Percentiles rank a stretch among this genome's conserved stretches.
These are phyloP conservation scores for Penicillium argentinense DNA, from an alignment of 495 filamentous ascomycete genomes.

Conservation along the genomic window DNA sequence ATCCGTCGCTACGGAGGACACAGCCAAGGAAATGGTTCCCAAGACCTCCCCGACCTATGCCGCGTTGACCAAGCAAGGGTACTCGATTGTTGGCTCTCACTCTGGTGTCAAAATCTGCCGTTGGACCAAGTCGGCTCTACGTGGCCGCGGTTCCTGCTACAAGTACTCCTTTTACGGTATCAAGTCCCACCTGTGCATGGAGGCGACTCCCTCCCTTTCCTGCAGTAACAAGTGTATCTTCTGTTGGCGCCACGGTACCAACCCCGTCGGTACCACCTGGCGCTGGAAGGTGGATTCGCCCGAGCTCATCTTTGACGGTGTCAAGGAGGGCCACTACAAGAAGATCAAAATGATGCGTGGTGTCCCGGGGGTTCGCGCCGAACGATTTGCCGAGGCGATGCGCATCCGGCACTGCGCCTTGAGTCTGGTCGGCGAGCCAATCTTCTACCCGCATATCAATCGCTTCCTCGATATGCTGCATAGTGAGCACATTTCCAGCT, in stretches of 20 bases:
- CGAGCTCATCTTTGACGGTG: constrained; percentile 81
- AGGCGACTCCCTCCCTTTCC: constrained; percentile 89
- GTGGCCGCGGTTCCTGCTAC: constrained; percentile 93
- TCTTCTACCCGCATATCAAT: constrained; percentile 98
- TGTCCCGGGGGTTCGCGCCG: constrained; percentile 86
- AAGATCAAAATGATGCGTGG: constrained; percentile 98
- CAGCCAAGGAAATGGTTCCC: constrained; percentile 88
- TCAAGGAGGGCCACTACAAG: constrained; percentile 88
- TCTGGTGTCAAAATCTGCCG: constrained; percentile 97
- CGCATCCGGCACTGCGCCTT: constrained; percentile 89
- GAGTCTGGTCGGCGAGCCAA: constrained; percentile 88
- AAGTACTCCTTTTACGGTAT: constrained; percentile 98
- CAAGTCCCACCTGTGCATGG: constrained; percentile 94
- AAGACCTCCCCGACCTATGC: constrained; percentile 82
- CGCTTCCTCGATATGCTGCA: constrained; percentile 81
- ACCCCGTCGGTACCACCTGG: constrained; percentile 95
- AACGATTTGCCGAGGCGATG: constrained; percentile 91
- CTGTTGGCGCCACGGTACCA: constrained; percentile 97
- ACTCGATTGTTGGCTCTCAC: constrained; percentile 91
- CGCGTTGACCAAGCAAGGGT: constrained; percentile 92
- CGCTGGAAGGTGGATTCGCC: constrained; percentile 92
- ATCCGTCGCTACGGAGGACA: constrained; percentile 30
- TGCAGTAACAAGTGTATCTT: constrained; percentile 99
- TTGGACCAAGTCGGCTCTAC: constrained; percentile 97
- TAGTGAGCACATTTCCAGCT: constrained; percentile 81